A percentile compares a stretch with the other conserved stretches of the same genome.
Evolutionary conservation across 2,329 filamentous ascomycete genomes (phyloP).

Genomic region (Hypoxylon sp.): DNA sequence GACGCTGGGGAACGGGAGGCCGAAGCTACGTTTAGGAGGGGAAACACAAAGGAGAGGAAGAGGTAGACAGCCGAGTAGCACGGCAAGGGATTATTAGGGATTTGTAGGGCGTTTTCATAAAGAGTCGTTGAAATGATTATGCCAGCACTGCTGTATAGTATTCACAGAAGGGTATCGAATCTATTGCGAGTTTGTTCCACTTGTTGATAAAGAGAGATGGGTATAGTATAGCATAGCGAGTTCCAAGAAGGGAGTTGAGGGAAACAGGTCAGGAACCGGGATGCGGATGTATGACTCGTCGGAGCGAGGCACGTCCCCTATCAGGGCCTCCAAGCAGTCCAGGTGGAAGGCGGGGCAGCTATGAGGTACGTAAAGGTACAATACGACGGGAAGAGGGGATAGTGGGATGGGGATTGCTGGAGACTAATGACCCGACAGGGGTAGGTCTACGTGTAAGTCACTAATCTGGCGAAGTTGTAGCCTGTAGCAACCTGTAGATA

Average conservation of each 20-base stretch:
- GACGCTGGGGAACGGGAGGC: conserved; percentile 26
- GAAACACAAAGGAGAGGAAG: conserved; percentile 45
- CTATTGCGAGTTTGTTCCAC: conserved; percentile 34
- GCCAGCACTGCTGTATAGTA: conserved; percentile 44
- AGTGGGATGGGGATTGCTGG: conserved; percentile 7
- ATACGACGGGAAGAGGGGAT: conserved; percentile 14
- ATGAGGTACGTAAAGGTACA: conserved; percentile 29
- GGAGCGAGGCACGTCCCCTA: conserved; percentile 36
- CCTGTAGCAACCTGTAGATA: conserved; percentile 34
- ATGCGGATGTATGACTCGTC: conserved; percentile 41
- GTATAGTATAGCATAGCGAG: conserved; percentile 16
- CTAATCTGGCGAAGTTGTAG: conserved; percentile 24
- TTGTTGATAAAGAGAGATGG: conserved; percentile 30
- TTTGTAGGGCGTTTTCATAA: conserved; percentile 35
- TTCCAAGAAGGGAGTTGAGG: conserved; percentile 18
- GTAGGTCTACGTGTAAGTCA: conserved; percentile 36
- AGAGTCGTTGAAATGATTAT: conserved; percentile 25
- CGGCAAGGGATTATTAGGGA: conserved; percentile 47
- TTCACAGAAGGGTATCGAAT: conserved; percentile 46
- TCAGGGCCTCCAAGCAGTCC: conserved; percentile 10
- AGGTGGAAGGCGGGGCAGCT: conserved; percentile 40
- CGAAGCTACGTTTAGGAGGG: conserved; percentile 35
- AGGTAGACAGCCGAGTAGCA: conserved; percentile 45
- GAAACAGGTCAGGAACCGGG: conserved; percentile 39
- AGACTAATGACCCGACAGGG: conserved; percentile 38